Conservation (phyloP, 1,284 basidiomycete species). For the Schizophyllum commune region DNA sequence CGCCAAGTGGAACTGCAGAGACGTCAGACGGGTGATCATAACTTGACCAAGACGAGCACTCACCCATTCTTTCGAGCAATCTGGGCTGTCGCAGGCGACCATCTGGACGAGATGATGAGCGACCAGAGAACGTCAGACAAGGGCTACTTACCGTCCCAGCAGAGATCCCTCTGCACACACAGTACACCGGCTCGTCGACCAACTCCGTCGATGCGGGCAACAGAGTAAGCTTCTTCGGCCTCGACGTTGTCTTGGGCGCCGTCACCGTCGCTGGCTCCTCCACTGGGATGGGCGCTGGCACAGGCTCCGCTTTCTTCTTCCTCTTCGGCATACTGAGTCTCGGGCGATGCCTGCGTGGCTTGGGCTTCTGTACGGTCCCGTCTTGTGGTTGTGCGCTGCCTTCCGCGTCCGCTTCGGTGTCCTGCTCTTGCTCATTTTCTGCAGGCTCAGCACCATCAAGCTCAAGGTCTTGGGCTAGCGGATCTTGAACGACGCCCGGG, state of each 20-base stretch:
- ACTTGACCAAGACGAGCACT: slow-evolving; percentile 18
- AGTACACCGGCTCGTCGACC: slow-evolving; percentile 59
- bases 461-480: slow-evolving; percentile 29
- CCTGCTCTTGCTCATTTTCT: slow-evolving; percentile 3
- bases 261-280: slow-evolving; percentile 1
- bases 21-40: neutral
- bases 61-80: slow-evolving; percentile 74
- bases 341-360: neutral
- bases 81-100: slow-evolving; percentile 71
- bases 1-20: neutral
- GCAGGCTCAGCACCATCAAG: slow-evolving; percentile 11
- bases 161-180: slow-evolving; percentile 69
- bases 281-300: too few species aligned
- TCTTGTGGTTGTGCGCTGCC: neutral
- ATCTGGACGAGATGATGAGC: slow-evolving; percentile 41
- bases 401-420: neutral
- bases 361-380: neutral
- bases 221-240: slow-evolving; percentile 7
- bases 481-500: slow-evolving; percentile 32
- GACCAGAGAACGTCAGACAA: neutral
- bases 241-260: neutral
- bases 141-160: slow-evolving; percentile 58
- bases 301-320: slow-evolving; percentile 7
- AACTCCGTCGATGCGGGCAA: slow-evolving; percentile 9
- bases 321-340: neutral